phyloP scores from a whole-genome alignment of 768 basidiomycete species.

The Stropharia rugosoannulata region DNA sequence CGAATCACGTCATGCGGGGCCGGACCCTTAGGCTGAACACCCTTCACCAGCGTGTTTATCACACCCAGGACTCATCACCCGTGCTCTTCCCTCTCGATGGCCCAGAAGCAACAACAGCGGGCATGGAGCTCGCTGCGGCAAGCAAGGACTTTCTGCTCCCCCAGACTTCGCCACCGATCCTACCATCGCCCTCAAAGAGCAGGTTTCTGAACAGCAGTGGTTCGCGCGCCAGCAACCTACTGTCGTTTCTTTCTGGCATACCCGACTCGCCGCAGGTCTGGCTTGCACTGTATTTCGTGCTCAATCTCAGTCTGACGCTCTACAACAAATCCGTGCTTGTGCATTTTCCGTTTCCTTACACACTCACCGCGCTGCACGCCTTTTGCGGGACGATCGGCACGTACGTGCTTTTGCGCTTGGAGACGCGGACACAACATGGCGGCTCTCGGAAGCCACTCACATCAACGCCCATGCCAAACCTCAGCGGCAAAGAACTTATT shows the following conservation, averaged over 20 bases:
- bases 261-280: conserved; percentile 39
- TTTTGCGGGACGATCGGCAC: conserved; percentile 84
- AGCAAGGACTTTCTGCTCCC: conserved; percentile 8
- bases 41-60: conserved; percentile 17
- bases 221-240: neutral
- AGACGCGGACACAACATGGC: conserved; percentile 5
- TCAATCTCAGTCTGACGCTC: conserved; percentile 90
- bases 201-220: neutral
- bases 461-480: conserved; percentile 13
- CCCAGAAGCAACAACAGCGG: neutral
- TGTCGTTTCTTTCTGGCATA: neutral
- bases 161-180: neutral
- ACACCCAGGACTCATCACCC: conserved; percentile 13
- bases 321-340: conserved; percentile 95
- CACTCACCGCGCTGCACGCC: conserved; percentile 90
- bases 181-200: conserved; percentile 4
- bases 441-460: conserved; percentile 2
- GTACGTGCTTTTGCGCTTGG: conserved; percentile 51
- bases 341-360: conserved; percentile 94
- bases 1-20: conserved; percentile 8
- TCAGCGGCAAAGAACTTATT: conserved; percentile 55
- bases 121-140: neutral
- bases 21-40: conserved; percentile 14
- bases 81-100: conserved; percentile 4
- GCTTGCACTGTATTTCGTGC: conserved; percentile 82